phyloP scores from a whole-genome alignment of 352 stramenopile genomes.

The Peronospora belbahrii region DNA sequence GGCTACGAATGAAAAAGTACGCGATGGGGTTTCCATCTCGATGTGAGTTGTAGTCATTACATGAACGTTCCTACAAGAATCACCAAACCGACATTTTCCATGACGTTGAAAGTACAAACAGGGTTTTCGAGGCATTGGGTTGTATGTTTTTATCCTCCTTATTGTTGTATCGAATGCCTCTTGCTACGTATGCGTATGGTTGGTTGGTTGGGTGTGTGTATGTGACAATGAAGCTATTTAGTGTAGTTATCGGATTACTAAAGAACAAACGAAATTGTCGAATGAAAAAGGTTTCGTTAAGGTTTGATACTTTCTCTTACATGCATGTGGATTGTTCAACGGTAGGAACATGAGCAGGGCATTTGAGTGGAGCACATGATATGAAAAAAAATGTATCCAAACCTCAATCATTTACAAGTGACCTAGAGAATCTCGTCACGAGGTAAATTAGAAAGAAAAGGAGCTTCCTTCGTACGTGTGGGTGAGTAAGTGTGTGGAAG shows the following conservation, averaged over 20 bases:
- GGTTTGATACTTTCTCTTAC: background rate
- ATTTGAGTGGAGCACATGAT: background rate
- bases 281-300: too few species aligned
- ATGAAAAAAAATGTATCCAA: background rate
- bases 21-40: too few species aligned
- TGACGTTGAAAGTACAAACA: conserved; percentile 23
- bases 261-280: background rate
- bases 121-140: conserved; percentile 9
- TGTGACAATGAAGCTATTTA: too few species aligned
- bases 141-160: background rate
- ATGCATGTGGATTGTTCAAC: conserved; percentile 1
- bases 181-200: background rate
- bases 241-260: too few species aligned
- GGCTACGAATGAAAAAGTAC: conserved; percentile 17
- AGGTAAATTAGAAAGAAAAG: too few species aligned
- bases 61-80: conserved; percentile 18
- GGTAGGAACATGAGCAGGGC: background rate
- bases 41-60: background rate
- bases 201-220: too few species aligned
- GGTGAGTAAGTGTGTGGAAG: too few species aligned
- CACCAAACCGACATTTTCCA: conserved; percentile 20
- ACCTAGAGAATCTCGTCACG: too few species aligned
- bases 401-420: too few species aligned
- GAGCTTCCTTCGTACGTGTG: too few species aligned
- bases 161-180: background rate